A percentile compares a stretch with the other conserved stretches of the same genome.
These are phyloP conservation scores for Aspergillus awamori DNA, from an alignment of 2,329 filamentous ascomycete genomes.

Conservation along the genomic window DNA sequence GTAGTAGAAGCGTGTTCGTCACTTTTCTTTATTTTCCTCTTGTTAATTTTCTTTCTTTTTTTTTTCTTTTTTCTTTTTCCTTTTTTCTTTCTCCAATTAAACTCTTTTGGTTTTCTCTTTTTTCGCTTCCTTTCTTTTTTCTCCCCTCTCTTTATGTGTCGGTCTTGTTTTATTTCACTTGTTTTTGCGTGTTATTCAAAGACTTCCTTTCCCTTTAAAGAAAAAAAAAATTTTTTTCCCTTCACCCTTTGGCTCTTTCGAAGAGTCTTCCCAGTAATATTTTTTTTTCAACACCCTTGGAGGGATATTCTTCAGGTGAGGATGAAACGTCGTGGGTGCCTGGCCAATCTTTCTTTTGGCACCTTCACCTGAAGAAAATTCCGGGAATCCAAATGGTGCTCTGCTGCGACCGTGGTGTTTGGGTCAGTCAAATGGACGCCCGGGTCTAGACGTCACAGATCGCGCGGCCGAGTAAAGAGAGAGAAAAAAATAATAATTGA, in stretches of 20 bases:
- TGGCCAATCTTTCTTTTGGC: background rate
- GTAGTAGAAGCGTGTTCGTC: background rate
- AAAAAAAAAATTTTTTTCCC: too few relatives aligned
- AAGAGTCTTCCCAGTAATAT: too few relatives aligned
- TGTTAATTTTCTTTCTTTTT: background rate
- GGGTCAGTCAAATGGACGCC: slow-evolving; percentile 14
- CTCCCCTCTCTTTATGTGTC: slow-evolving; percentile 3
- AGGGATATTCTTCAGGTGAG: slow-evolving; percentile 1
- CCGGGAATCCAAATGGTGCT: slow-evolving; percentile 7
- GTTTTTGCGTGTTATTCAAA: background rate
- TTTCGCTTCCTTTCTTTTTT: background rate
- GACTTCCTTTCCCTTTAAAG: slow-evolving; percentile 2
- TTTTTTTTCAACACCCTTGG: background rate
- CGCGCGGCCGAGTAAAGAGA: background rate
- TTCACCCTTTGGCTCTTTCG: too few relatives aligned
- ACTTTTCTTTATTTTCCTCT: slow-evolving; percentile 1
- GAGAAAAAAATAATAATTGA: background rate
- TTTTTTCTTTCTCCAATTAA: background rate
- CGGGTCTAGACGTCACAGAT: slow-evolving; percentile 10
- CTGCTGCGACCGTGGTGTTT: slow-evolving; percentile 12
- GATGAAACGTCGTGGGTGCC: slow-evolving; percentile 9
- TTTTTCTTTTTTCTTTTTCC: background rate
- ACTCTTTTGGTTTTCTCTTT: background rate
- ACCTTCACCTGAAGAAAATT: slow-evolving; percentile 1
- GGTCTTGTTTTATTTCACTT: slow-evolving; percentile 7